phyloP scores from a whole-genome alignment of 805 yeast species.

The Wickerhamomyces bovis region DNA sequence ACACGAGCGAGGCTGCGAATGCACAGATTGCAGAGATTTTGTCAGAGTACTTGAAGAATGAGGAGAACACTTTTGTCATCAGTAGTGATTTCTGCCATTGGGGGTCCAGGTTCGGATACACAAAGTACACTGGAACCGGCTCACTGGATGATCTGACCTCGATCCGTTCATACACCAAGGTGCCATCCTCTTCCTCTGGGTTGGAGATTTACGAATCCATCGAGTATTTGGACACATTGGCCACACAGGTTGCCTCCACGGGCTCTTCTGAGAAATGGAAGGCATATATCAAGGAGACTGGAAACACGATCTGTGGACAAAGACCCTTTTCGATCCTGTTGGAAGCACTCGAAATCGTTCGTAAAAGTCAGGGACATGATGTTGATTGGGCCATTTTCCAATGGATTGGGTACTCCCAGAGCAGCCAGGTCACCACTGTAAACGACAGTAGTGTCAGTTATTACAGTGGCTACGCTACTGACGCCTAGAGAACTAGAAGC shows the following conservation, averaged over 20 bases:
- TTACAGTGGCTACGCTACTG: conserved; percentile 59
- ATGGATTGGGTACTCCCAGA: conserved; percentile 82
- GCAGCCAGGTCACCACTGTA: conserved; percentile 42
- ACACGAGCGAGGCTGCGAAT: conserved; percentile 39
- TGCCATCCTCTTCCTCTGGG: not conserved
- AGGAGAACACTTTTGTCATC: conserved; percentile 62
- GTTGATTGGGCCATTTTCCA: conserved; percentile 33
- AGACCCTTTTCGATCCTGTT: conserved; percentile 69
- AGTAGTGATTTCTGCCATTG: conserved; percentile 96
- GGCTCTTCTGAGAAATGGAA: conserved; percentile 61
- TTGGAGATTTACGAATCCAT: conserved; percentile 66
- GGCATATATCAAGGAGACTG: conserved; percentile 60
- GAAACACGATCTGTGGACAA: conserved; percentile 92
- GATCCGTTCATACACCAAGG: conserved; percentile 4
- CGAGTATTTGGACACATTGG: conserved; percentile 63
- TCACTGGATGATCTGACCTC: conserved; percentile 13
- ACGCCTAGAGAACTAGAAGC: not conserved
- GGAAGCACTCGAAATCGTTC: conserved; percentile 39
- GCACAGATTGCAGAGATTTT: conserved; percentile 41
- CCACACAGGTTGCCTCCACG: conserved; percentile 54
- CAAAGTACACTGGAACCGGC: conserved; percentile 35
- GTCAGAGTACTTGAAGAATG: conserved; percentile 46
- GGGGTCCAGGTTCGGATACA: conserved; percentile 66
- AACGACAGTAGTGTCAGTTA: conserved; percentile 85
- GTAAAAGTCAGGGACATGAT: conserved; percentile 11